Conservation (phyloP, 106 monocot genomes). For the Agapanthus africanus region DNA sequence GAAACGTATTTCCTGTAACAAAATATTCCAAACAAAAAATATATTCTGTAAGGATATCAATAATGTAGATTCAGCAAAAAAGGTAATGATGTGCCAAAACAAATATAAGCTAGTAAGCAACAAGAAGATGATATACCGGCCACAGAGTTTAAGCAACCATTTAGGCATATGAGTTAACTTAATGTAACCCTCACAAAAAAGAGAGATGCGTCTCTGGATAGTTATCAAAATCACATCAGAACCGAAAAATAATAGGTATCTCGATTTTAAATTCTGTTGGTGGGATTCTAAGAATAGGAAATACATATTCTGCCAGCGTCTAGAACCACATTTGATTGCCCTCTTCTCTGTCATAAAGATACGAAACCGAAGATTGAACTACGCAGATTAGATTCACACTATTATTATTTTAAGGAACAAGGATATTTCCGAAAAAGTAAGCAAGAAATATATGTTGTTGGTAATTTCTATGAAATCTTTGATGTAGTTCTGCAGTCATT, state of each 20-base stretch:
- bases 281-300: too few species aligned
- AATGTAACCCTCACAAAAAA: neutral
- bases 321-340: neutral
- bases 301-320: too few species aligned
- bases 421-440: too few species aligned
- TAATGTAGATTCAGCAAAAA: neutral
- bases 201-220: too few species aligned
- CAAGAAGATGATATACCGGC: neutral
- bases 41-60: conserved; percentile 1
- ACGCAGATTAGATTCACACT: neutral
- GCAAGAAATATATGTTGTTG: conserved; percentile 3
- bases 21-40: conserved; percentile 8
- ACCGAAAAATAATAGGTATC: too few species aligned
- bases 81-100: neutral
- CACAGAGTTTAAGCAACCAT: too few species aligned
- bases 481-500: neutral
- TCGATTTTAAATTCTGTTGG: neutral
- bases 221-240: too few species aligned
- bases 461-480: neutral
- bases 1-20: conserved; percentile 81
- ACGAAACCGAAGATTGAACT: neutral
- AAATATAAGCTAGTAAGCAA: neutral
- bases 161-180: neutral
- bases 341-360: neutral
- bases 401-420: neutral